These are phyloP conservation scores for Chlorella sp. DNA, from an alignment of 139 green algal species.

Conservation along the genomic window DNA sequence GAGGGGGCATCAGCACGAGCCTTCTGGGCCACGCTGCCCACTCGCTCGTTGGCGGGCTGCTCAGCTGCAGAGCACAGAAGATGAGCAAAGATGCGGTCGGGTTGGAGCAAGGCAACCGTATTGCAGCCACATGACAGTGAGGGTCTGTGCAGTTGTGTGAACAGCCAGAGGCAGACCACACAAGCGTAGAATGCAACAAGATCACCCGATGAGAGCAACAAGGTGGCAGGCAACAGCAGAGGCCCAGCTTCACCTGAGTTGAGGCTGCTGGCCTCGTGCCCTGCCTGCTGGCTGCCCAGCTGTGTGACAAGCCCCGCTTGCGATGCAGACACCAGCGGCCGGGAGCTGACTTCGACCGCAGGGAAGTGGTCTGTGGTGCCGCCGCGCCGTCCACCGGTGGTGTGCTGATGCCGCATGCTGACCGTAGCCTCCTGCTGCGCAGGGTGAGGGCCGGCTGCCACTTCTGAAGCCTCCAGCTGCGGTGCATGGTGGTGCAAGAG, in stretches of 20 bases:
- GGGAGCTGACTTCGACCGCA: slow-evolving; percentile 25
- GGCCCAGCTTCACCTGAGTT: slow-evolving; percentile 25
- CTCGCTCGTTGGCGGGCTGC: slow-evolving; percentile 17
- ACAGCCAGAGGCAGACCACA: not conserved
- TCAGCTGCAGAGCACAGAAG: slow-evolving; percentile 14
- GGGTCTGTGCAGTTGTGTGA: not conserved
- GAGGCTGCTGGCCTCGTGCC: slow-evolving; percentile 35
- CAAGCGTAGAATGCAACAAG: not conserved
- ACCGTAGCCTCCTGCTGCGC: slow-evolving; percentile 19
- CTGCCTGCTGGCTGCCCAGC: slow-evolving; percentile 27
- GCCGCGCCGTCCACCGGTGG: not conserved
- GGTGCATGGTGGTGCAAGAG: not conserved
- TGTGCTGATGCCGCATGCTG: not conserved
- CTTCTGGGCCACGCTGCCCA: slow-evolving; percentile 33
- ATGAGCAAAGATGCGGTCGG: not conserved
- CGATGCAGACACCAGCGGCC: slow-evolving; percentile 19
- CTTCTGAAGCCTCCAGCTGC: slow-evolving; percentile 15
- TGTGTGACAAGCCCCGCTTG: not conserved
- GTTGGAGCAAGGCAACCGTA: not conserved
- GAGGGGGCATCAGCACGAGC: slow-evolving; percentile 22
- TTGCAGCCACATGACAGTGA: not conserved
- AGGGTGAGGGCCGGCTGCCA: slow-evolving; percentile 3
- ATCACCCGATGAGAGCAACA: not conserved
- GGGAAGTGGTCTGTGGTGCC: not conserved
- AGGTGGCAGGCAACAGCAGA: not conserved